phyloP scores from a whole-genome alignment of 2,329 filamentous ascomycete genomes.

The Colletotrichum tabaci region DNA sequence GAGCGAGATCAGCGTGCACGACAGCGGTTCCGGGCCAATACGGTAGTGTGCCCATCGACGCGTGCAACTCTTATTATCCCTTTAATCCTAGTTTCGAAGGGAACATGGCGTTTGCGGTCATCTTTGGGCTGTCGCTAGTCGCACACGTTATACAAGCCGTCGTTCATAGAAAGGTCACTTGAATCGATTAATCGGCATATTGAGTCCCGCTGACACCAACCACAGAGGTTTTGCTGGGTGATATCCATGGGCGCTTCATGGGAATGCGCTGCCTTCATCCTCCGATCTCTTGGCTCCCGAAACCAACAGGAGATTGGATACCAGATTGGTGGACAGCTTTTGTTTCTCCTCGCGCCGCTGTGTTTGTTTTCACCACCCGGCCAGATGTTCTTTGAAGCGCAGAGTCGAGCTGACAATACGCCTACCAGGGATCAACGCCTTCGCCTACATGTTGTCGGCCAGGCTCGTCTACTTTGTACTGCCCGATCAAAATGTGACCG shows the following conservation, averaged over 20 bases:
- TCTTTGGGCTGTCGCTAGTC: constrained; percentile 50
- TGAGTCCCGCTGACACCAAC: fast-evolving
- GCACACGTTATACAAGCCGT: constrained; percentile 50
- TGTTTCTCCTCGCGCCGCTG: constrained; percentile 60
- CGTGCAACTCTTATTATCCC: constrained; percentile 52
- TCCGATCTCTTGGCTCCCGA: constrained; percentile 53
- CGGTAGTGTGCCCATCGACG: constrained; percentile 50
- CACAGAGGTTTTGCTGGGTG: constrained; percentile 55
- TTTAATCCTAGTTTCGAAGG: constrained; percentile 53
- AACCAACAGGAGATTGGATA: constrained; percentile 56
- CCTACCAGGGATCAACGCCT: constrained; percentile 58
- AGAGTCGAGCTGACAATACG: neutral
- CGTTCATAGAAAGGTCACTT: constrained; percentile 50
- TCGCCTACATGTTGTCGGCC: constrained; percentile 61
- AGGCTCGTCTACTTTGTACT: constrained; percentile 57
- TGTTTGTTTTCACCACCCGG: constrained; percentile 47
- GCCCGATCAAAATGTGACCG: constrained; percentile 54
- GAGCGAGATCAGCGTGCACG: constrained; percentile 45
- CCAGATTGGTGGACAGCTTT: constrained; percentile 50
- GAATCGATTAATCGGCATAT: fast-evolving
- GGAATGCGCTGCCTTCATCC: constrained; percentile 57
- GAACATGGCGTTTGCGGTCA: constrained; percentile 51
- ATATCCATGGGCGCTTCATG: constrained; percentile 56
- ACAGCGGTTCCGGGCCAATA: constrained; percentile 52
- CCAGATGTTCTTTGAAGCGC: neutral